phyloP scores from a whole-genome alignment of 2,329 filamentous ascomycete genomes.

The Piedraia hortae region DNA sequence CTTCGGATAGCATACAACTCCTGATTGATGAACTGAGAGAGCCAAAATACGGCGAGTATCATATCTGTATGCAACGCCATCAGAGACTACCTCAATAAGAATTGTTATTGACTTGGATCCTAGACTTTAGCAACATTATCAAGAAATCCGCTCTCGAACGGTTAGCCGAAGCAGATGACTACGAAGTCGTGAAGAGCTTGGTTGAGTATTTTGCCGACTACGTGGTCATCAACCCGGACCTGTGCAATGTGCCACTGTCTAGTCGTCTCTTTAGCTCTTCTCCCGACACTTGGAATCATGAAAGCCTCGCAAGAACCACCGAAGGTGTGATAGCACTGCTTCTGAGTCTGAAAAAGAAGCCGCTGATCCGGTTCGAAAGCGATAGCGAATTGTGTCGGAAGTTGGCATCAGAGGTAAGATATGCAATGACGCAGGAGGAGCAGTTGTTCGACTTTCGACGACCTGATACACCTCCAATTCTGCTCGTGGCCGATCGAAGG shows the following conservation, averaged over 20 bases:
- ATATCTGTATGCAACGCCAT: slow-evolving; percentile 44
- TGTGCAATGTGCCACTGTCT: slow-evolving; percentile 17
- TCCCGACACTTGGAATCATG: slow-evolving; percentile 73
- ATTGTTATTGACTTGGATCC: slow-evolving; percentile 10
- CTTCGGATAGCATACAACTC: slow-evolving; percentile 71
- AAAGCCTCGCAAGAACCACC: slow-evolving; percentile 59
- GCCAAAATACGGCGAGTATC: slow-evolving; percentile 91
- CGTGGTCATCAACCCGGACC: slow-evolving; percentile 76
- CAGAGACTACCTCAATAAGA: too few species aligned
- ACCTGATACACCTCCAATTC: slow-evolving; percentile 77
- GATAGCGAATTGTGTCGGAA: slow-evolving; percentile 80
- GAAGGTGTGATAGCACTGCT: slow-evolving; percentile 68
- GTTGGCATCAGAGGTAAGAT: slow-evolving; percentile 71
- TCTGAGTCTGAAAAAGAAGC: slow-evolving; percentile 84
- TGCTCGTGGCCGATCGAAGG: slow-evolving; percentile 69
- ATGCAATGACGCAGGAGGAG: slow-evolving; percentile 83
- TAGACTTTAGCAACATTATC: slow-evolving; percentile 81
- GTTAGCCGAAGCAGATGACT: slow-evolving; percentile 83
- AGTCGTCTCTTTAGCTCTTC: slow-evolving; percentile 11
- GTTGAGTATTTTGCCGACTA: slow-evolving; percentile 96
- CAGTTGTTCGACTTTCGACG: slow-evolving; percentile 90
- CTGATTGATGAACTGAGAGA: slow-evolving; percentile 88
- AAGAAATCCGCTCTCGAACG: slow-evolving; percentile 90
- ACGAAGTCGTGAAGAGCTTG: slow-evolving; percentile 80
- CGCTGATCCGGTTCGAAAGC: slow-evolving; percentile 75